Percentiles rank a stretch among this genome's conserved stretches.
Conservation (phyloP, 108 stramenopile species). For the Nannochloropsis gaditana region DNA sequence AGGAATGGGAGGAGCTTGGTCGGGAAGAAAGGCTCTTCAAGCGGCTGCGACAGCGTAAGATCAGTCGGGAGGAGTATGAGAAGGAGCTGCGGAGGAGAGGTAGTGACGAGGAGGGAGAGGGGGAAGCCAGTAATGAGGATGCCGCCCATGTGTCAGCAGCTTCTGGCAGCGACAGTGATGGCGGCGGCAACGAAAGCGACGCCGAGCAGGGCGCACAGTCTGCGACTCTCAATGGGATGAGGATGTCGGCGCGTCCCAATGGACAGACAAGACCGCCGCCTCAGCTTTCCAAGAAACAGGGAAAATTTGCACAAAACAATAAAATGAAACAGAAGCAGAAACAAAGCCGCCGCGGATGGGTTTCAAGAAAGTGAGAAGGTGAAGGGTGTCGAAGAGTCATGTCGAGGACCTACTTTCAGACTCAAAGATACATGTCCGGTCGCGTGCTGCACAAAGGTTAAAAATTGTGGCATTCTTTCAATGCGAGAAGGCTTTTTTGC, state of each 20-base stretch:
- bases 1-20: conserved; percentile 98
- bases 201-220: background rate
- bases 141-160: background rate
- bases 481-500: no score
- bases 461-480: no score
- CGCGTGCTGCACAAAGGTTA: no score
- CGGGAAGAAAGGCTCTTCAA: conserved; percentile 78
- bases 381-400: background rate
- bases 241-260: background rate
- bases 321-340: conserved; percentile 20
- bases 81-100: conserved; percentile 33
- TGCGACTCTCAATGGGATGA: background rate
- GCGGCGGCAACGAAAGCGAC: background rate
- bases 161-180: background rate
- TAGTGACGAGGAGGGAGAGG: conserved; percentile 25
- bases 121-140: background rate
- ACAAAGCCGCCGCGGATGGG: background rate
- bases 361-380: background rate
- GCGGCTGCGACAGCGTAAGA: conserved; percentile 37
- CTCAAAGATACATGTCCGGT: no score
- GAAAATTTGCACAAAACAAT: background rate
- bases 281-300: background rate
- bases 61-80: conserved; percentile 44
- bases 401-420: no score
- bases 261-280: background rate